These are phyloP conservation scores for Picochlorum sp. DNA, from an alignment of 139 green algal species.

Conservation along the genomic window DNA sequence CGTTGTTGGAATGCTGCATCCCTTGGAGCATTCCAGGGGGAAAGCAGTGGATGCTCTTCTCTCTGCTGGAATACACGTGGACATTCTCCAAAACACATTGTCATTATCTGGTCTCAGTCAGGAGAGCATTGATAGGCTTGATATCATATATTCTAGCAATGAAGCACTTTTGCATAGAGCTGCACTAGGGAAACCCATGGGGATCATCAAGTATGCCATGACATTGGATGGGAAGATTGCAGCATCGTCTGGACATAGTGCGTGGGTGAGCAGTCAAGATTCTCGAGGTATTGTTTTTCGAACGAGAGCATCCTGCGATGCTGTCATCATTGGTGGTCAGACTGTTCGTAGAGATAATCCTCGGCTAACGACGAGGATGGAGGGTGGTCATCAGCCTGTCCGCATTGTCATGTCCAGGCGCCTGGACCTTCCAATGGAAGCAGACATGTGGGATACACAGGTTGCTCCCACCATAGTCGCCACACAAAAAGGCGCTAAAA, in stretches of 20 bases:
- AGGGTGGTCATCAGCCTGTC: conserved; percentile 74
- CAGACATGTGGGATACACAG: conserved; percentile 81
- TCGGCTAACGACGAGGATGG: conserved; percentile 80
- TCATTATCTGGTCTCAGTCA: no score
- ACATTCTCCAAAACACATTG: conserved; percentile 35
- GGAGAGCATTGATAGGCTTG: background rate
- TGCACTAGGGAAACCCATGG: conserved; percentile 56
- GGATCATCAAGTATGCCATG: conserved; percentile 97
- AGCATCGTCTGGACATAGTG: conserved; percentile 73
- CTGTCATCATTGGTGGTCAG: conserved; percentile 90
- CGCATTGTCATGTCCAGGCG: conserved; percentile 89
- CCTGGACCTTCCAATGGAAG: conserved; percentile 82
- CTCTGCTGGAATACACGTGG: conserved; percentile 60
- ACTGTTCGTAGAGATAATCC: conserved; percentile 90
- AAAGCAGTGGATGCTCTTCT: conserved; percentile 49
- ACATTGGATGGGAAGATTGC: conserved; percentile 99
- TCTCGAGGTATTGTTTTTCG: conserved; percentile 75
- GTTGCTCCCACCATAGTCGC: conserved; percentile 92
- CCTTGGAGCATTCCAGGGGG: conserved; percentile 63
- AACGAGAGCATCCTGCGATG: conserved; percentile 63
- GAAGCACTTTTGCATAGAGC: conserved; percentile 71
- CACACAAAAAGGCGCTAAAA: conserved; percentile 80
- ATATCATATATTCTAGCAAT: conserved; percentile 63
- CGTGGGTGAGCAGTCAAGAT: conserved; percentile 79
- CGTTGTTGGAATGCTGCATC: conserved; percentile 88